phyloP scores from a whole-genome alignment of 1,139 yeast genomes.

The Candida smagusa region DNA sequence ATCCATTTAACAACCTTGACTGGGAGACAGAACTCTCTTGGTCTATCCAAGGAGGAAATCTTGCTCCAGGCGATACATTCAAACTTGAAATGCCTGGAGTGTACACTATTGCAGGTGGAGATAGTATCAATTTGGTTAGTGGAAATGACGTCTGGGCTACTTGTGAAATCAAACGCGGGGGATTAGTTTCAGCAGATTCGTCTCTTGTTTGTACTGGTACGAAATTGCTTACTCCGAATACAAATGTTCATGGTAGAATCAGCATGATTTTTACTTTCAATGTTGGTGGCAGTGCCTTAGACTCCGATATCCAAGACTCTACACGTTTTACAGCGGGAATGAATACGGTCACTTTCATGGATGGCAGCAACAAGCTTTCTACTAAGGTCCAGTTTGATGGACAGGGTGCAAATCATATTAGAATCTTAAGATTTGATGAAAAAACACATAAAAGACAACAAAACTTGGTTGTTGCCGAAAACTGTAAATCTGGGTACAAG shows the following conservation, averaged over 20 bases:
- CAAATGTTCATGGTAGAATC: slow-evolving; percentile 19
- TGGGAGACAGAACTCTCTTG: slow-evolving; percentile 26
- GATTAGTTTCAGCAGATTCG: slow-evolving; percentile 20
- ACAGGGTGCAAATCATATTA: no score
- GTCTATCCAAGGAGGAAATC: slow-evolving; percentile 19
- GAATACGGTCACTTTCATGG: slow-evolving; percentile 23
- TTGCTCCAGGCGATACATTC: slow-evolving; percentile 26
- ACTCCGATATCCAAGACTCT: slow-evolving; percentile 19
- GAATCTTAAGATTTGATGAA: no score
- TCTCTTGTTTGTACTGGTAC: slow-evolving; percentile 22
- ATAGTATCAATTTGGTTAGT: slow-evolving; percentile 6
- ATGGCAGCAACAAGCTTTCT: slow-evolving; percentile 19
- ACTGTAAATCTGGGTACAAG: no score
- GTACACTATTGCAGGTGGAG: slow-evolving; percentile 16
- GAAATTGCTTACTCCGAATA: slow-evolving; percentile 9
- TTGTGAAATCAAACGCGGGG: slow-evolving; percentile 25
- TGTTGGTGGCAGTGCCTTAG: slow-evolving; percentile 18
- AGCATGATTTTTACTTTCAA: slow-evolving; percentile 24
- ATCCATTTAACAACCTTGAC: slow-evolving; percentile 17
- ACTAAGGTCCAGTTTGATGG: slow-evolving; percentile 13
- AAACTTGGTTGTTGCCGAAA: no score
- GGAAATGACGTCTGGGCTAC: slow-evolving; percentile 19
- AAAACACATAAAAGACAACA: no score
- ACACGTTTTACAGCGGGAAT: slow-evolving; percentile 17
- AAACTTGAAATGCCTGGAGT: slow-evolving; percentile 25